Base-by-base conservation (phyloP, 306 rosid species). In the Castanospermum australe region DNA sequence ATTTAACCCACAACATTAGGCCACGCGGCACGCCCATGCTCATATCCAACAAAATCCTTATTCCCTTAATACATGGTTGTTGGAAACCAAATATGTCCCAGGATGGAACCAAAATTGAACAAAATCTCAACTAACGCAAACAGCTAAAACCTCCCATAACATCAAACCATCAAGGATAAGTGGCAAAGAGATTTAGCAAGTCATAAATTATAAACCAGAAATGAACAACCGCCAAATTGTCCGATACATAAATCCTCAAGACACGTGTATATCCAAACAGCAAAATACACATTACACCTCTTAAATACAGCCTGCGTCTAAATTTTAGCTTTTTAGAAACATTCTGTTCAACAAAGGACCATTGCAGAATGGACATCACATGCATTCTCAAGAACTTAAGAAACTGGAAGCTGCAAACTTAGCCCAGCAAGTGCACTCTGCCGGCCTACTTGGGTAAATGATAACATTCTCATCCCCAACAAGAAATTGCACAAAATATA, bases 371-470 rank as follows among this genome's bases (percentile, higher is more conserved):
- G 42, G 47, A 55, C 28, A 18, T 30, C 13, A 60, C 18, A 69
- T 76, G 57, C 86, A 68, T 24, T 38, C 82, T 61, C 13, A 67
- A 71, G 45, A 76, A 76, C 78, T 75, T 70, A 35, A 7, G 25
- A 48, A 41, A 33, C 45, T n/a, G n/a, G 84, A 36, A 60, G 41
- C 82, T 44, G 24, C 65, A 52, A 38, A 67, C 77, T 54, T 52
- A 28, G 51, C 38, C 57, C 36, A 83, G 24, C 75, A 62, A 80
- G 28, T 32, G 48, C 59, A 51, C 50, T 45, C 28, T 35, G 59
- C 22, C 0, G 39, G 11, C 72, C 62, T 51, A 57, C 8, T 32
- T 42, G 24, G 39, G 22, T 67, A 80, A 47, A 73, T 64, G 75
- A 52, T 30, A 52, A 14, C 18, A 66, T 18, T 6, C 68, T 18